Conservation (phyloP, 2,329 filamentous ascomycete genomes). For the Stenocarpella maydis region DNA sequence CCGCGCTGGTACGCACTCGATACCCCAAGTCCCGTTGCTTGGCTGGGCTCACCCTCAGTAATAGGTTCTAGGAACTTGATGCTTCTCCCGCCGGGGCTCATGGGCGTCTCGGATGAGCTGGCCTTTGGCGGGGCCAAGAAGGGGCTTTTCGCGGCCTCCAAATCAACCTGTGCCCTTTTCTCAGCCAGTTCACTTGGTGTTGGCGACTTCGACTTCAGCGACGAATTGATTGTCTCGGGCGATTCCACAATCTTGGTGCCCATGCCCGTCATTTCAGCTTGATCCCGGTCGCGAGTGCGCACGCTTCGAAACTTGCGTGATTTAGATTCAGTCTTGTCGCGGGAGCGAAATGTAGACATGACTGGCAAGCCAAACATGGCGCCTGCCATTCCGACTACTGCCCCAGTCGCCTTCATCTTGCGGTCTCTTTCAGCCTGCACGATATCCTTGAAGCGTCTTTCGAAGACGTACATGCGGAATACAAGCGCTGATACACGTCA, state of each 20-base stretch:
- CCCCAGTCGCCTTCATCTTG: slow-evolving; percentile 38
- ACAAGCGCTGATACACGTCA: background rate
- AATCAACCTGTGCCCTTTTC: slow-evolving; percentile 12
- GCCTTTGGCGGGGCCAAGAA: slow-evolving; percentile 16
- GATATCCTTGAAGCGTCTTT: slow-evolving; percentile 65
- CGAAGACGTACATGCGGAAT: slow-evolving; percentile 65
- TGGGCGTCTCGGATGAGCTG: background rate
- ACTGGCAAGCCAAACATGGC: slow-evolving; percentile 39
- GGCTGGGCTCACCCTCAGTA: slow-evolving; percentile 12
- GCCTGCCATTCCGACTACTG: slow-evolving; percentile 37
- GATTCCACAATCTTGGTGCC: background rate
- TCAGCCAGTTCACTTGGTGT: slow-evolving; percentile 3
- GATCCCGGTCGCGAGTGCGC: slow-evolving; percentile 2
- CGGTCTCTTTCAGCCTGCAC: slow-evolving; percentile 53
- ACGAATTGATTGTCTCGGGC: background rate
- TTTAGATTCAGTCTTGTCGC: slow-evolving; percentile 19
- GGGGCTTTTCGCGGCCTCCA: slow-evolving; percentile 1
- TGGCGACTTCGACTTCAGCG: slow-evolving; percentile 4
- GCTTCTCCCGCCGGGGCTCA: slow-evolving; percentile 17
- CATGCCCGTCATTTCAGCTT: slow-evolving; percentile 36
- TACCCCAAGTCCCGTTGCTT: slow-evolving; percentile 25
- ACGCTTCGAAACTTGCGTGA: background rate
- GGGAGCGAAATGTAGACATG: slow-evolving; percentile 33
- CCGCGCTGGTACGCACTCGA: slow-evolving; percentile 10
- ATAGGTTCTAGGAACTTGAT: slow-evolving; percentile 27